phyloP scores from a whole-genome alignment of 805 yeast species.

The Gaillardinia entomophila region DNA sequence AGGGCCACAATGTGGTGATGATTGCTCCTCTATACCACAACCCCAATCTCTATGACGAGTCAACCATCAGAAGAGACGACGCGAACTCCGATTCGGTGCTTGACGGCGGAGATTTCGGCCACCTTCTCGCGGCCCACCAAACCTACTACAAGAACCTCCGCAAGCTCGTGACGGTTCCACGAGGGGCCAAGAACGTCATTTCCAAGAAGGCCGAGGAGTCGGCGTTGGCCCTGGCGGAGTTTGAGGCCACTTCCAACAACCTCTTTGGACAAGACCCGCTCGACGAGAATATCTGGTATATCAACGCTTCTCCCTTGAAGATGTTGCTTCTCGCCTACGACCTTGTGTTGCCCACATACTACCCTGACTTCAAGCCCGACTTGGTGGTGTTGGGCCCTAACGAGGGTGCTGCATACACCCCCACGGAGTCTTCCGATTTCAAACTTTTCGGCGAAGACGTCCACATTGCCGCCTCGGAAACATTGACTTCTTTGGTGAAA shows the following conservation, averaged over 20 bases:
- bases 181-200: slow-evolving; percentile 17
- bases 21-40: slow-evolving; percentile 25
- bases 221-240: background rate
- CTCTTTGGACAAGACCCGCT: slow-evolving; percentile 31
- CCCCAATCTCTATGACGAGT: background rate
- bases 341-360: slow-evolving; percentile 18
- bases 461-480: slow-evolving; percentile 1
- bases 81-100: slow-evolving; percentile 1
- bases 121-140: slow-evolving; percentile 25
- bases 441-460: slow-evolving; percentile 5
- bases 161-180: slow-evolving; percentile 7
- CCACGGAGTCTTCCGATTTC: background rate
- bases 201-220: slow-evolving; percentile 1
- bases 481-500: slow-evolving; percentile 12
- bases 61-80: background rate
- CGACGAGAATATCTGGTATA: slow-evolving; percentile 26
- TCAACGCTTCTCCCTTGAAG: slow-evolving; percentile 21
- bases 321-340: slow-evolving; percentile 20
- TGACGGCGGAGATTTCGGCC: slow-evolving; percentile 32
- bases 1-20: slow-evolving; percentile 25
- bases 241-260: slow-evolving; percentile 1
- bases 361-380: slow-evolving; percentile 22
- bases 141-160: slow-evolving; percentile 17
- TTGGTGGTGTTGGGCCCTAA: slow-evolving; percentile 31
- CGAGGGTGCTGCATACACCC: slow-evolving; percentile 16